phyloP scores from a whole-genome alignment of 257 asterid genomes.

The Anisodus acutangulus region DNA sequence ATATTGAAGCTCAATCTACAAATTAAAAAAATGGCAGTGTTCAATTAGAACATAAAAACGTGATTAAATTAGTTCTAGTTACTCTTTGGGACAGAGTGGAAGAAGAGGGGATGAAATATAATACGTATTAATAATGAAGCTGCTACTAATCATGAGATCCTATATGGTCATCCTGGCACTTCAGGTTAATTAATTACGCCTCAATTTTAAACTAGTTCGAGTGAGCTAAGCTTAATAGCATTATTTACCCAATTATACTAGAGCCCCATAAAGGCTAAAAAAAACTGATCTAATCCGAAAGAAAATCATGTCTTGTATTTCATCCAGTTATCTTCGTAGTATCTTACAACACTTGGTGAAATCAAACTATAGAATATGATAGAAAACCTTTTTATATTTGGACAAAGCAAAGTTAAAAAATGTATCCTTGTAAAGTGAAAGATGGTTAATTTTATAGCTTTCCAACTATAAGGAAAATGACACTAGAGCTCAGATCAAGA shows the following conservation, averaged over 20 bases:
- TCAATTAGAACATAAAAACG: not conserved
- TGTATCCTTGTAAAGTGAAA: too few relatives aligned
- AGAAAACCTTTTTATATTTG: not conserved
- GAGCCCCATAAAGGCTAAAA: too few relatives aligned
- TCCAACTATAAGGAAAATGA: too few relatives aligned
- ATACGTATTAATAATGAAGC: not conserved
- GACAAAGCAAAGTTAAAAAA: not conserved
- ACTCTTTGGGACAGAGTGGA: not conserved
- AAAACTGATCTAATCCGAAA: not conserved
- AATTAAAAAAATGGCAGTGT: too few relatives aligned
- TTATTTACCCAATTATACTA: too few relatives aligned
- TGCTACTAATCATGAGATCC: not conserved
- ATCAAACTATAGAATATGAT: not conserved
- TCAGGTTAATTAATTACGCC: not conserved
- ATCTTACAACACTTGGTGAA: not conserved
- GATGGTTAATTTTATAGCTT: too few relatives aligned
- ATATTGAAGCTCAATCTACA: too few relatives aligned
- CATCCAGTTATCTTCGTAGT: not conserved
- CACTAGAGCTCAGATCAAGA: too few relatives aligned
- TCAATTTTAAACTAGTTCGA: not conserved
- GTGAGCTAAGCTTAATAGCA: not conserved
- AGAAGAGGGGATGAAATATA: not conserved
- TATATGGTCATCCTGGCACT: not conserved
- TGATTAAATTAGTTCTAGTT: not conserved
- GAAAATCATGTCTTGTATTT: constrained; percentile 1